Conservation (phyloP, 2,329 filamentous ascomycete species). For the Aplosporella prunicola region DNA sequence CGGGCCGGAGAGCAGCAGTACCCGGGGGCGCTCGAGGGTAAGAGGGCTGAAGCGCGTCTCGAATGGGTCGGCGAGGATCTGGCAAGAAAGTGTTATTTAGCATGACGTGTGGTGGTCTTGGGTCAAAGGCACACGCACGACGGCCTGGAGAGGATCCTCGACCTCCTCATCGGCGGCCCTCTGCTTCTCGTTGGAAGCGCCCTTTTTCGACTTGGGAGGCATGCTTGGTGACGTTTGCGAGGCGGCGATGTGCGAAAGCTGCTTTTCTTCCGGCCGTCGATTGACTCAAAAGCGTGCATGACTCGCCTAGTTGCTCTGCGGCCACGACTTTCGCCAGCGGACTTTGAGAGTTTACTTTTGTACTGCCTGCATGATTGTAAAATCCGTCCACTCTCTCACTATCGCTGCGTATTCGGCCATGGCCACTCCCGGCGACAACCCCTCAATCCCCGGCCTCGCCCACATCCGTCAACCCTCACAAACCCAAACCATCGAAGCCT, state of each 20-base stretch:
- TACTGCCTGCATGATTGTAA: too few relatives aligned
- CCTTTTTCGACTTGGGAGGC: conserved; percentile 41
- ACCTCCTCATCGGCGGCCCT: conserved; percentile 44
- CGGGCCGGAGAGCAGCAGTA: conserved; percentile 35
- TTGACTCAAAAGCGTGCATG: too few relatives aligned
- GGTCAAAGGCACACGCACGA: conserved; percentile 37
- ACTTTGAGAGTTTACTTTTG: too few relatives aligned
- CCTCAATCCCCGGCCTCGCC: conserved; percentile 4
- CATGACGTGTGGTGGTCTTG: conserved; percentile 10
- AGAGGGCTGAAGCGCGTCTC: conserved; percentile 87
- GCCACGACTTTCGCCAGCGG: too few relatives aligned
- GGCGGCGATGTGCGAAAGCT: too few relatives aligned
- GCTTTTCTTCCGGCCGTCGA: too few relatives aligned
- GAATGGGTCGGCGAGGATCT: conserved; percentile 91
- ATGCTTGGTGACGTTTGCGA: conserved; percentile 28
- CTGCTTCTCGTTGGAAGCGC: conserved; percentile 20
- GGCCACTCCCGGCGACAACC: too few relatives aligned
- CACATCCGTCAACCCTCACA: too few relatives aligned
- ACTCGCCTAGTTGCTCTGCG: too few relatives aligned
- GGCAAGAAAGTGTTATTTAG: conserved; percentile 13
- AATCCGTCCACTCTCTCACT: too few relatives aligned
- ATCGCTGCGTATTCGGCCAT: too few relatives aligned
- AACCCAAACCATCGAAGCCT: conserved; percentile 4
- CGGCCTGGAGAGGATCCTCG: conserved; percentile 54
- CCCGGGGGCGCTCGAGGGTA: conserved; percentile 77